Evolutionary conservation across 306 rosid species (phyloP).

Genomic region (Ceratonia siliqua): DNA sequence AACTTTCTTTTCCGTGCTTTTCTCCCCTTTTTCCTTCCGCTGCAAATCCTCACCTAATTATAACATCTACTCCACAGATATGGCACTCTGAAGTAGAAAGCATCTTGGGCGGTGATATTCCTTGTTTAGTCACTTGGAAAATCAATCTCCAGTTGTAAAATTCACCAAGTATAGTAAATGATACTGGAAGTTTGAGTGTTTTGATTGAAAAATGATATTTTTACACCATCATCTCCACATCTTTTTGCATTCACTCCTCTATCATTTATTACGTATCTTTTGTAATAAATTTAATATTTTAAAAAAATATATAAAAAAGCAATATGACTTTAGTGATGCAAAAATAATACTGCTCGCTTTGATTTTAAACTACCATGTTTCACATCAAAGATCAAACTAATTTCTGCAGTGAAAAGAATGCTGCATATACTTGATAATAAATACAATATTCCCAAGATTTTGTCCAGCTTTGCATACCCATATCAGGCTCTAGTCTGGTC

Average conservation of each 20-base stretch:
- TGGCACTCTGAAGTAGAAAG: not conserved
- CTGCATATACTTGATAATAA: not conserved
- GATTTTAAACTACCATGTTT: too few relatives aligned
- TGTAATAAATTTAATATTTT: too few relatives aligned
- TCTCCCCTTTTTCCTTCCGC: constrained; percentile 45
- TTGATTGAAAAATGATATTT: too few relatives aligned
- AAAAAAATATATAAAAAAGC: too few relatives aligned
- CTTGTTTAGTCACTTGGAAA: constrained; percentile 12
- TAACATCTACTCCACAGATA: constrained; percentile 22
- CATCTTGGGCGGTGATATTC: constrained; percentile 15
- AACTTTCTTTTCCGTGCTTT: constrained; percentile 58
- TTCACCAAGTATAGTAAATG: not conserved
- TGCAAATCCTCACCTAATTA: constrained; percentile 42
- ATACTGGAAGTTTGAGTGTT: not conserved
- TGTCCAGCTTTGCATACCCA: not conserved
- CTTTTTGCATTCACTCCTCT: too few relatives aligned
- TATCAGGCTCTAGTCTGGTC: not conserved
- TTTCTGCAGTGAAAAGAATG: not conserved
- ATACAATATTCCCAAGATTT: not conserved
- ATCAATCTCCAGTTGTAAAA: not conserved
- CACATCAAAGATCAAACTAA: too few relatives aligned
- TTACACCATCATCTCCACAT: too few relatives aligned
- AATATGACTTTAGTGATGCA: too few relatives aligned
- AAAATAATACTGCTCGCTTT: too few relatives aligned
- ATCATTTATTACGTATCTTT: too few relatives aligned